phyloP scores from a whole-genome alignment of 1,139 yeast genomes.

The Suhomyces chickasaworum region DNA sequence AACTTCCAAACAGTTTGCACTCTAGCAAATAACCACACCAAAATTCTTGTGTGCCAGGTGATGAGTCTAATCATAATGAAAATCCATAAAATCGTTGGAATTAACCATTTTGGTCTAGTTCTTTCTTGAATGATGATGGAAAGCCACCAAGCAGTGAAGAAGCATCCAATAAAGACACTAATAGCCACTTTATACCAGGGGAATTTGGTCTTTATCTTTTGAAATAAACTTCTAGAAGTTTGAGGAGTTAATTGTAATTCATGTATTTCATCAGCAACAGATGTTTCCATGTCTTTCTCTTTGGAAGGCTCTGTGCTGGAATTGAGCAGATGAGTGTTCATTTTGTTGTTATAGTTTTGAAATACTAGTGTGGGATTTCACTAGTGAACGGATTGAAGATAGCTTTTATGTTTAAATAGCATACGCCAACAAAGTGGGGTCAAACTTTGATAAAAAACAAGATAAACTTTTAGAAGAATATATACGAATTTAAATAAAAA shows the following conservation, averaged over 20 bases:
- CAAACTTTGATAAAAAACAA: neutral
- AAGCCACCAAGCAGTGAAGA: constrained; percentile 71
- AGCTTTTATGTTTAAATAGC: constrained; percentile 13
- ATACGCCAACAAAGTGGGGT: constrained; percentile 5
- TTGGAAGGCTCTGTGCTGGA: constrained; percentile 1
- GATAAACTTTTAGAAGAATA: neutral
- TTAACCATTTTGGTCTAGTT: constrained; percentile 60
- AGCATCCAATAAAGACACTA: constrained; percentile 40
- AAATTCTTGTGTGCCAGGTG: constrained; percentile 53
- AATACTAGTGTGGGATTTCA: constrained; percentile 3
- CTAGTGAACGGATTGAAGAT: constrained; percentile 20
- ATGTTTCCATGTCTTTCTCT: constrained; percentile 3
- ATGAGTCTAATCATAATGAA: constrained; percentile 56
- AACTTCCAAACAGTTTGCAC: constrained; percentile 45
- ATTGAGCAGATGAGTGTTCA: neutral
- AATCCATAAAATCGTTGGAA: constrained; percentile 61
- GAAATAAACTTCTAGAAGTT: constrained; percentile 7
- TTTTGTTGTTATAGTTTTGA: neutral
- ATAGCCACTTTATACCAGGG: constrained; percentile 24
- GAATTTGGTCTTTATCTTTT: constrained; percentile 12
- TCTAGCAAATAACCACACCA: constrained; percentile 30
- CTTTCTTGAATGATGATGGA: constrained; percentile 56
- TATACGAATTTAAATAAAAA: neutral
- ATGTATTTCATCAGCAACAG: constrained; percentile 3
- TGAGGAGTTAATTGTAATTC: constrained; percentile 6